A percentile compares a stretch with the other conserved stretches of the same genome.
phyloP scores from a whole-genome alignment of 176 grass and related monocot species.

The Panicum miliaceum region DNA sequence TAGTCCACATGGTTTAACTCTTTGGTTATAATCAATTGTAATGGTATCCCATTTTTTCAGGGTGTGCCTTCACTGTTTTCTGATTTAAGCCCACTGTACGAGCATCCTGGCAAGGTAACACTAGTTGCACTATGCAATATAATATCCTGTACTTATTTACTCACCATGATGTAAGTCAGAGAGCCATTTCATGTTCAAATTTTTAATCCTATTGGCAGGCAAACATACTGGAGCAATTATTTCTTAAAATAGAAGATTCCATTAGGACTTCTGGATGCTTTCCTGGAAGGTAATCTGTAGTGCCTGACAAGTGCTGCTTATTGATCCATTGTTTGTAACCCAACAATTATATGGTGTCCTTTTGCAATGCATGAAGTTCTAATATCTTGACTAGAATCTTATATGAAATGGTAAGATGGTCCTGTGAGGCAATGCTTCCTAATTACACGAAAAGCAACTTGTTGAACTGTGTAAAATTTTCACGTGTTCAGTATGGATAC shows the following conservation, averaged over 20 bases:
- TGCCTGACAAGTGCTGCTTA: not conserved
- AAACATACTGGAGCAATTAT: slow-evolving; percentile 84
- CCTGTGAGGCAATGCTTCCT: not conserved
- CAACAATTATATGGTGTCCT: slow-evolving; percentile 7
- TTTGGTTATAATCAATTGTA: slow-evolving; percentile 31
- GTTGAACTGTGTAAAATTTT: slow-evolving; percentile 27
- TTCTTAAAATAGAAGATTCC: slow-evolving; percentile 90
- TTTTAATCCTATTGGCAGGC: slow-evolving; percentile 58
- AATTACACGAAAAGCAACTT: not conserved
- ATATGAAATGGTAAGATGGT: slow-evolving; percentile 9
- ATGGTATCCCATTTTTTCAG: slow-evolving; percentile 47
- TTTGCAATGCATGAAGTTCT: slow-evolving; percentile 26
- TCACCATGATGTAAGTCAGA: slow-evolving; percentile 14
- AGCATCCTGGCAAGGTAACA: slow-evolving; percentile 87
- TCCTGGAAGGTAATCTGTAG: slow-evolving; percentile 87
- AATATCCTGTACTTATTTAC: slow-evolving; percentile 12
- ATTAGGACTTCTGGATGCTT: slow-evolving; percentile 83
- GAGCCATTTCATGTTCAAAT: slow-evolving; percentile 8
- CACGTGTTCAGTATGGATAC: not conserved
- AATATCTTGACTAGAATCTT: not conserved
- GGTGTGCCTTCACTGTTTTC: slow-evolving; percentile 96
- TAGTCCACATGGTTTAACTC: not conserved
- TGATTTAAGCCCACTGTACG: slow-evolving; percentile 92
- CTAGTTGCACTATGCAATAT: slow-evolving; percentile 33
- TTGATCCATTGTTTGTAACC: not conserved